A percentile compares a stretch with the other conserved stretches of the same genome.
Conservation (phyloP, 2,329 filamentous ascomycete genomes). For the Penicillium sp. region DNA sequence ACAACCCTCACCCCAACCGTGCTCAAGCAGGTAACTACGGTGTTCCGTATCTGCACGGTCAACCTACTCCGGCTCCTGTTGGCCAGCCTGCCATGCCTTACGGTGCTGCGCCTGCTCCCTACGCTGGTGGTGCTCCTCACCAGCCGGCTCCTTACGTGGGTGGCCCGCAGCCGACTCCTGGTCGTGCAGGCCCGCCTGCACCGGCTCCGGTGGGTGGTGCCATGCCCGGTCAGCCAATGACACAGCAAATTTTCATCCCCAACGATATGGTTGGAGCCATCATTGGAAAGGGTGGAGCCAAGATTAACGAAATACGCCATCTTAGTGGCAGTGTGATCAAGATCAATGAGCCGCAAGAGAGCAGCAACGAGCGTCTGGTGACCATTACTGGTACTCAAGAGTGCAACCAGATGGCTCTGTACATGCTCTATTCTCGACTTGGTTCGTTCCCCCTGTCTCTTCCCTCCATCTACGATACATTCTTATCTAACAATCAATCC, state of each 20-base stretch:
- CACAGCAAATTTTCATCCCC: conserved; percentile 97
- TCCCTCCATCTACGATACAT: not conserved
- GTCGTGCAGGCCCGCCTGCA: conserved; percentile 68
- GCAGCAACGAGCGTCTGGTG: conserved; percentile 95
- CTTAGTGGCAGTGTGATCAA: conserved; percentile 98
- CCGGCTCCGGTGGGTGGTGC: conserved; percentile 66
- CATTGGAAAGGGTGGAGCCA: conserved; percentile 95
- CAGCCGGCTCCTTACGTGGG: conserved; percentile 67
- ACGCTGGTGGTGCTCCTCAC: conserved; percentile 76
- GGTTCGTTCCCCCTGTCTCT: conserved; percentile 54
- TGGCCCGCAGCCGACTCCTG: conserved; percentile 58
- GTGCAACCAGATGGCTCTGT: conserved; percentile 99
- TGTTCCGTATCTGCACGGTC: conserved; percentile 70
- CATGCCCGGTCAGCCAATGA: conserved; percentile 79
- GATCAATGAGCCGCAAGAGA: conserved; percentile 99
- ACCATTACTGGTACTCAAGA: conserved; percentile 97
- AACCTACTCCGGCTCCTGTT: conserved; percentile 52
- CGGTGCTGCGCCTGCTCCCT: conserved; percentile 70
- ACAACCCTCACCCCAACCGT: conserved; percentile 71
- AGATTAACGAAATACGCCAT: conserved; percentile 99
- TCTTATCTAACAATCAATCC: conserved; percentile 19
- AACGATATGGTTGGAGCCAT: conserved; percentile 99
- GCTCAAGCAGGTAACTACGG: conserved; percentile 73
- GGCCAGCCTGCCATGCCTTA: conserved; percentile 76
- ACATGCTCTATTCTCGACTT: conserved; percentile 97